phyloP scores from a whole-genome alignment of 1,284 basidiomycete genomes.

The Boletus sp. region DNA sequence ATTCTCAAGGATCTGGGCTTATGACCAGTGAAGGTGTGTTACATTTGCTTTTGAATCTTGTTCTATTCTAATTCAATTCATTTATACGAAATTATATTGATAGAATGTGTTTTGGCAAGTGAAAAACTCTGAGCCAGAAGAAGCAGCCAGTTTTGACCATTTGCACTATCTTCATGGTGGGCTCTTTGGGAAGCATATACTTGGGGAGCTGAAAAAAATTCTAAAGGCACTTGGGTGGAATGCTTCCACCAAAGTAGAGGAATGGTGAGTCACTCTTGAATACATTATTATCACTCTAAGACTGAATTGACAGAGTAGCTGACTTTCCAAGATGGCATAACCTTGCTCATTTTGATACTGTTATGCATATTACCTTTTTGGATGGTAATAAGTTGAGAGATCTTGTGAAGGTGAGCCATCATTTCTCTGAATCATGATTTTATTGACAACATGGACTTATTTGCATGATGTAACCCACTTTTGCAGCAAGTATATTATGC shows the following conservation, averaged over 20 bases:
- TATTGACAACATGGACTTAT: too few relatives aligned
- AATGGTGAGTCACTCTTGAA: background rate
- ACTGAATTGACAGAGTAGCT: background rate
- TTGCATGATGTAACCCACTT: too few relatives aligned
- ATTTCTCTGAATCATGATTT: background rate
- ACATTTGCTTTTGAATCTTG: too few relatives aligned
- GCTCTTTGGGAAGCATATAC: background rate
- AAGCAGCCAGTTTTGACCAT: background rate
- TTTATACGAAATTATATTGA: background rate
- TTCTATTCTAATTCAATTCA: too few relatives aligned
- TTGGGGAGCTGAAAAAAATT: background rate
- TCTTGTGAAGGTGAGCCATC: background rate
- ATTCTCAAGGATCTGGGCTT: background rate
- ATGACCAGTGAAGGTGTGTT: background rate
- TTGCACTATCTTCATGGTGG: background rate
- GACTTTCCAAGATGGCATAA: background rate
- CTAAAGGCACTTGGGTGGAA: background rate
- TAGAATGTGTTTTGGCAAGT: background rate
- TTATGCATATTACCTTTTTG: background rate
- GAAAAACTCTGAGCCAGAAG: background rate
- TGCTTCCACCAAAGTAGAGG: background rate
- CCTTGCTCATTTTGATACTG: background rate
- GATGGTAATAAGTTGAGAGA: background rate
- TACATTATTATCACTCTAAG: background rate
- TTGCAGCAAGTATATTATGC: background rate